Evolutionary conservation across 257 asterid genomes (phyloP).

Genomic region (Craterostigma plantagineum): DNA sequence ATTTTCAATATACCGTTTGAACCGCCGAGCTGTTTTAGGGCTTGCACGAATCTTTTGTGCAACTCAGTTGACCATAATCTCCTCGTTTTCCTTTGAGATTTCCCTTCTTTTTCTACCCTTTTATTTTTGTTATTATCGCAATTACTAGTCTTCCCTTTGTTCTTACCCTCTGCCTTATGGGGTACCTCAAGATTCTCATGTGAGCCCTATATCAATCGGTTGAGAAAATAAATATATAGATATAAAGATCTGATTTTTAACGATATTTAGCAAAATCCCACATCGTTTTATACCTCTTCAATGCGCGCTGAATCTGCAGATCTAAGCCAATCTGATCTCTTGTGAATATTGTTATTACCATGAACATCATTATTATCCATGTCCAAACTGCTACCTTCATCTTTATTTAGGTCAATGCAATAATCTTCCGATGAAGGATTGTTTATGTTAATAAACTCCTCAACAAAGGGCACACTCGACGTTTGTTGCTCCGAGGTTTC

Average conservation of each 20-base stretch:
- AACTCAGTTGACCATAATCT: conserved; percentile 73
- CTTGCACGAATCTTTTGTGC: conserved; percentile 42
- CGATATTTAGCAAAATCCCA: background rate
- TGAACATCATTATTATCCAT: conserved; percentile 6
- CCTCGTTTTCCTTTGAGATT: conserved; percentile 39
- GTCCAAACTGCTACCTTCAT: conserved; percentile 3
- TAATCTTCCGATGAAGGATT: conserved; percentile 16
- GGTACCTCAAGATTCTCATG: too few relatives aligned
- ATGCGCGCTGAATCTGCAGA: conserved; percentile 42
- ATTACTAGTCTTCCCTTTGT: conserved; percentile 7
- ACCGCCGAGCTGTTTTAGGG: conserved; percentile 79
- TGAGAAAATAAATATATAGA: background rate
- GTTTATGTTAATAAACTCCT: conserved; percentile 35
- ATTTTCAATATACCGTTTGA: conserved; percentile 32
- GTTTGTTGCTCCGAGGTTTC: conserved; percentile 65
- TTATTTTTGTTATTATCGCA: conserved; percentile 16
- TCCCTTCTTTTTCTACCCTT: conserved; percentile 25
- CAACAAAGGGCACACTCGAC: conserved; percentile 48
- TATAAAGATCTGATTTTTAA: background rate
- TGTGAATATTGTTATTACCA: conserved; percentile 9
- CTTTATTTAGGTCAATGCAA: too few relatives aligned
- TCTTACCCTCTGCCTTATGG: too few relatives aligned
- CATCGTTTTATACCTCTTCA: background rate
- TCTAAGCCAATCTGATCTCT: conserved; percentile 67
- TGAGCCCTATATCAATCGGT: too few relatives aligned